Evolutionary conservation across 1,139 yeast species (phyloP).

Genomic region (Kazachstania sp.): DNA sequence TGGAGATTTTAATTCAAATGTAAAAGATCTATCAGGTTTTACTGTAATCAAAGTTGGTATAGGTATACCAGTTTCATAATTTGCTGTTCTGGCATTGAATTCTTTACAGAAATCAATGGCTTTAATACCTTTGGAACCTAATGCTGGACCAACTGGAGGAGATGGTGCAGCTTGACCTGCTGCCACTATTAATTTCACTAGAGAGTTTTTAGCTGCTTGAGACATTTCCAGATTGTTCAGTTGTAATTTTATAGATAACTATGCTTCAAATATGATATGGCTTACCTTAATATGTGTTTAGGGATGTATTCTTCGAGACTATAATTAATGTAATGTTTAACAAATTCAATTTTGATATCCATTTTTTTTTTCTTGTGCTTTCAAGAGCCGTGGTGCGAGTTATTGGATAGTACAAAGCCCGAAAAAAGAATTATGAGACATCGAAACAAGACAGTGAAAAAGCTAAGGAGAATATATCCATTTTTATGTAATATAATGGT

Average conservation of each 20-base stretch:
- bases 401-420: no score
- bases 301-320: no score
- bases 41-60: constrained; percentile 79
- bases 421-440: no score
- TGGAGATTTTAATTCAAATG: constrained; percentile 83
- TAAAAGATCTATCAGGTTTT: constrained; percentile 84
- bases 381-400: no score
- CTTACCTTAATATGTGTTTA: no score
- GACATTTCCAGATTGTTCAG: constrained; percentile 18
- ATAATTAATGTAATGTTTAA: no score
- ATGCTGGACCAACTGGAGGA: constrained; percentile 98
- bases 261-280: no score
- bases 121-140: constrained; percentile 97
- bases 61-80: constrained; percentile 76
- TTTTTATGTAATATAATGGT: no score
- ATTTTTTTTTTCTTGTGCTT: no score
- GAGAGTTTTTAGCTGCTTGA: constrained; percentile 33
- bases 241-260: background rate
- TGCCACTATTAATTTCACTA: constrained; percentile 89
- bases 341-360: no score
- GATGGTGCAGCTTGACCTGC: constrained; percentile 99
- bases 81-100: constrained; percentile 93
- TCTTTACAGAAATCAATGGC: constrained; percentile 98
- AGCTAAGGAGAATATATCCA: no score
- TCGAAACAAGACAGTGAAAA: no score